Percentiles rank a stretch among this genome's conserved stretches.
phyloP scores from a whole-genome alignment of 345 rosid genomes.

The Erodium maritimum region DNA sequence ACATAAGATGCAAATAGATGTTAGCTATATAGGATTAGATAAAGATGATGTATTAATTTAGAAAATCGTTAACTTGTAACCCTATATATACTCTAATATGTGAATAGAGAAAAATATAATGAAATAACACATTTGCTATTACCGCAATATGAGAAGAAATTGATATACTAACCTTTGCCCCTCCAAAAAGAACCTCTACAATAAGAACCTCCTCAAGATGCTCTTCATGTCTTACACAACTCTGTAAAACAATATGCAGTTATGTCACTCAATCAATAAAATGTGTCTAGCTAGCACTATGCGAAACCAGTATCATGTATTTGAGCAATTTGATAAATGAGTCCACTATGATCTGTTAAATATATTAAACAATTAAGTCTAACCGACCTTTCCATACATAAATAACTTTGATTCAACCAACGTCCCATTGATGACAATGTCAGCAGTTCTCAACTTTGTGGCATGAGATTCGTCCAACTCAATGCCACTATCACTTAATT shows the following conservation, averaged over 20 bases:
- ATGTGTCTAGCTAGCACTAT: not conserved
- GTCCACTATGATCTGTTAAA: not conserved
- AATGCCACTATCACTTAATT: constrained; percentile 24
- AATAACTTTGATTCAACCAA: constrained; percentile 62
- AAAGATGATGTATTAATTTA: too few relatives aligned
- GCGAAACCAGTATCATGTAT: not conserved
- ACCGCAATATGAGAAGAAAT: not conserved
- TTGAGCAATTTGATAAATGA: not conserved
- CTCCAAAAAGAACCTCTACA: constrained; percentile 73
- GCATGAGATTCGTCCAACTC: constrained; percentile 36
- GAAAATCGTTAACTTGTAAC: too few relatives aligned
- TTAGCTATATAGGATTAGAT: too few relatives aligned
- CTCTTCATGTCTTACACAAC: constrained; percentile 30
- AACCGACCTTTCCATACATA: constrained; percentile 69
- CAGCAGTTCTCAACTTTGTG: constrained; percentile 42
- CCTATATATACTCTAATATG: too few relatives aligned
- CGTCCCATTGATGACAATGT: constrained; percentile 76
- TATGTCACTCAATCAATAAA: constrained; percentile 1
- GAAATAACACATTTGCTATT: too few relatives aligned
- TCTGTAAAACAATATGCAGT: constrained; percentile 26
- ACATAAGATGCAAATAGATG: too few relatives aligned
- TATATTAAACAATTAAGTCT: constrained; percentile 9
- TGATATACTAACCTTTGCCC: constrained; percentile 9
- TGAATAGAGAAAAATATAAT: too few relatives aligned
- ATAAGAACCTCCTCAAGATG: constrained; percentile 54